phyloP scores from a whole-genome alignment of 768 basidiomycete species.

The Rhodocollybia butyracea region DNA sequence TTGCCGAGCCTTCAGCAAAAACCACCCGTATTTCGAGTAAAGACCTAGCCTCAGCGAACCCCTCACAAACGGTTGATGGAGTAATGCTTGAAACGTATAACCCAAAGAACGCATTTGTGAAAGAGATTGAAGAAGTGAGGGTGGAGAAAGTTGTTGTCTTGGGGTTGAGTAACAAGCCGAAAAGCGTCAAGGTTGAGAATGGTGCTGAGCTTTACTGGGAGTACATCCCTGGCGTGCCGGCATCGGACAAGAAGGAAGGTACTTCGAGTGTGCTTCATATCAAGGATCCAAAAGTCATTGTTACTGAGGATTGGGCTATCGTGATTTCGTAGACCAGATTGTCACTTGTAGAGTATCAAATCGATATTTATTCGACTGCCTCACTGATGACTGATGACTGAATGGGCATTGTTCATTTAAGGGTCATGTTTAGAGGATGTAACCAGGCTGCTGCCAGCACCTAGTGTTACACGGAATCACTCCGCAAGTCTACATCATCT shows the following conservation, averaged over 20 bases:
- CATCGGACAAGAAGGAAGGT: conserved; percentile 58
- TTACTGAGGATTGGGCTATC: conserved; percentile 67
- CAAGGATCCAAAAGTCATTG: conserved; percentile 64
- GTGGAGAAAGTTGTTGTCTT: conserved; percentile 82
- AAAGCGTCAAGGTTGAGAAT: conserved; percentile 49
- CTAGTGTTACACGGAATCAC: too few relatives aligned
- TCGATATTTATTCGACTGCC: not conserved
- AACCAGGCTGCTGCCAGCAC: too few relatives aligned
- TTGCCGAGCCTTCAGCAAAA: conserved; percentile 45
- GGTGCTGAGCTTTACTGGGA: conserved; percentile 60
- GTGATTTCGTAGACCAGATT: conserved; percentile 14
- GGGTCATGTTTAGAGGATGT: too few relatives aligned
- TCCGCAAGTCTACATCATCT: too few relatives aligned
- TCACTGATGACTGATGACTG: too few relatives aligned
- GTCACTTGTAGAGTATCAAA: not conserved
- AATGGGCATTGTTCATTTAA: too few relatives aligned
- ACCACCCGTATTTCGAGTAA: conserved; percentile 47
- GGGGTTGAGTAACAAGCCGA: conserved; percentile 65
- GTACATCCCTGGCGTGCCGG: conserved; percentile 56
- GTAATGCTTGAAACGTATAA: conserved; percentile 48
- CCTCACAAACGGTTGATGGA: conserved; percentile 47
- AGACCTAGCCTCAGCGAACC: conserved; percentile 48
- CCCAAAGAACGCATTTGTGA: conserved; percentile 64
- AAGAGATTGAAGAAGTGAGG: conserved; percentile 61
- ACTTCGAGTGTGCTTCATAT: conserved; percentile 67